Percentiles rank a stretch among this genome's conserved stretches.
These are phyloP conservation scores for Alternaria sp. DNA, from an alignment of 2,329 filamentous ascomycete species.

Conservation along the genomic window DNA sequence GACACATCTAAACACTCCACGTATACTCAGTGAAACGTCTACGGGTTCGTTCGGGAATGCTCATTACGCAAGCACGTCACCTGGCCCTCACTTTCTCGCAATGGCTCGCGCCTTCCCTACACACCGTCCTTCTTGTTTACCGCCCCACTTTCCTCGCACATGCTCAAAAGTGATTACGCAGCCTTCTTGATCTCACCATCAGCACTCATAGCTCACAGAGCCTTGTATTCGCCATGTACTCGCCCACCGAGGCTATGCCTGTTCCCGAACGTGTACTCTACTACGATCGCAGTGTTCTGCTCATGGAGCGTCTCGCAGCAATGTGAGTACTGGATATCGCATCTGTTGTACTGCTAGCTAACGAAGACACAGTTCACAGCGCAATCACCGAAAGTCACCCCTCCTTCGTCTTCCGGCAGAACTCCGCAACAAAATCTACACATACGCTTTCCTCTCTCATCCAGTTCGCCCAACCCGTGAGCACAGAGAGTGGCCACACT, in stretches of 20 bases:
- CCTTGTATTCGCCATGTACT: neutral
- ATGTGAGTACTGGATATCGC: neutral
- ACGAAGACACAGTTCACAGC: neutral
- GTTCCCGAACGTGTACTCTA: neutral
- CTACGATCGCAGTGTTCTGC: neutral
- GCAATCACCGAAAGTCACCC: constrained; percentile 6
- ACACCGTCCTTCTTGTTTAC: neutral
- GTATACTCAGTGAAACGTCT: too few species aligned
- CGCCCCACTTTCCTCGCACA: neutral
- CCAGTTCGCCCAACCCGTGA: neutral
- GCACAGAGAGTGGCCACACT: neutral
- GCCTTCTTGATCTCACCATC: neutral
- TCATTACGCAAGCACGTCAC: neutral
- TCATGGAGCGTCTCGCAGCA: neutral
- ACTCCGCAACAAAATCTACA: constrained; percentile 12
- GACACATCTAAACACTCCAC: neutral
- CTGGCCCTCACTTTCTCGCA: neutral
- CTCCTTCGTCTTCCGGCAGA: constrained; percentile 14
- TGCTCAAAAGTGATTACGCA: neutral
- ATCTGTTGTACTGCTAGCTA: neutral
- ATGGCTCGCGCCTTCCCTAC: neutral
- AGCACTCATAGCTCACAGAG: neutral
- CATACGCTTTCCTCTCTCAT: neutral
- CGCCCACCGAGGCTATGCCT: neutral
- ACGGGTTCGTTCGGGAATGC: too few species aligned